These are phyloP conservation scores for Neonectria hederae DNA, from an alignment of 2,329 filamentous ascomycete species.

Conservation along the genomic window DNA sequence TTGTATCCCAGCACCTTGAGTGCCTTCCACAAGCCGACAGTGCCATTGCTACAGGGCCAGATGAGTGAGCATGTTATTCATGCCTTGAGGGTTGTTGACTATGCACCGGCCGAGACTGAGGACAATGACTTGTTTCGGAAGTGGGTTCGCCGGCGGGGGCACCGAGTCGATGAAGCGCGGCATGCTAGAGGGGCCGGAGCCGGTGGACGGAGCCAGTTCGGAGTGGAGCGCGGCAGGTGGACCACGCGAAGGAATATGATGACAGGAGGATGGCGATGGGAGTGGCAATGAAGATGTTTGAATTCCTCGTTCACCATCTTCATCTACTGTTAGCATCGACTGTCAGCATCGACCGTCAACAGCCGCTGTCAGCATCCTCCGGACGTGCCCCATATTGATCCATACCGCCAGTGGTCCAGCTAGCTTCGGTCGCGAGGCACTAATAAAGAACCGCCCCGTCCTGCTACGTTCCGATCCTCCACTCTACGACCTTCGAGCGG, in stretches of 20 bases:
- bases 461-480: background rate
- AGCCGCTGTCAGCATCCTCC: too few species aligned
- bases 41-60: background rate
- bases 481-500: background rate
- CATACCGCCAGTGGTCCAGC: background rate
- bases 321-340: background rate
- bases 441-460: background rate
- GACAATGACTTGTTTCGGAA: constrained; percentile 1
- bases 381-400: background rate
- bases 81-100: background rate
- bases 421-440: background rate
- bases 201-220: background rate
- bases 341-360: too few species aligned
- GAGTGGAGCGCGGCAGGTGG: background rate
- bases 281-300: background rate
- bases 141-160: background rate
- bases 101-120: background rate
- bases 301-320: background rate
- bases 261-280: background rate
- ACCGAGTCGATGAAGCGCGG: constrained; percentile 9
- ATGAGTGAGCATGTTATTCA: too few species aligned
- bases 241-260: background rate
- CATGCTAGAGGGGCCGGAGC: background rate
- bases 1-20: constrained; percentile 5
- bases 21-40: constrained; percentile 6